Percentiles rank a stretch among this genome's conserved stretches.
Conservation (phyloP, 164 flowering plant genomes). For the Berberis thunbergii region DNA sequence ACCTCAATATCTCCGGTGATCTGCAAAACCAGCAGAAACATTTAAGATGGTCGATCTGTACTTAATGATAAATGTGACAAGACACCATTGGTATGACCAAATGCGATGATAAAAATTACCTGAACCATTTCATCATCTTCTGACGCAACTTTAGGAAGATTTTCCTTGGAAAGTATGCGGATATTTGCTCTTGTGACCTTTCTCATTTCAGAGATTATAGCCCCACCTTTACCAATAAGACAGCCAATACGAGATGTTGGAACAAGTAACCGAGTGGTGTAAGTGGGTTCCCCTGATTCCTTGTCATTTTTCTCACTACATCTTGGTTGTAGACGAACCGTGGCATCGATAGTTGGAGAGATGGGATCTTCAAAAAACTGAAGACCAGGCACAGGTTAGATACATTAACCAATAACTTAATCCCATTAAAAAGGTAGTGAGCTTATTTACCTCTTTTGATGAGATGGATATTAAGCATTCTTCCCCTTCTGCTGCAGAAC, state of each 20-base stretch:
- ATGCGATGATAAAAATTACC: slow-evolving; percentile 28
- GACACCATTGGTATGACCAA: no score
- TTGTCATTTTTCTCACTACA: slow-evolving; percentile 87
- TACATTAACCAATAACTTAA: not conserved
- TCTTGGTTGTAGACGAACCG: slow-evolving; percentile 77
- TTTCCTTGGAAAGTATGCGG: slow-evolving; percentile 81
- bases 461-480: slow-evolving; percentile 74
- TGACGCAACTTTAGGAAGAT: slow-evolving; percentile 80
- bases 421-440: not conserved
- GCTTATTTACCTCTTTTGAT: slow-evolving; percentile 57
- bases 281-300: slow-evolving; percentile 68
- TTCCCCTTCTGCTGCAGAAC: slow-evolving; percentile 64
- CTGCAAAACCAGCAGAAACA: slow-evolving; percentile 16
- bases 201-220: slow-evolving; percentile 85
- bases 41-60: not conserved
- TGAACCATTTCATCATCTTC: slow-evolving; percentile 97
- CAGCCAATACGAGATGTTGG: slow-evolving; percentile 86
- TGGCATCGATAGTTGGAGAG: slow-evolving; percentile 86
- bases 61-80: no score
- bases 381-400: slow-evolving; percentile 2
- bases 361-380: slow-evolving; percentile 73
- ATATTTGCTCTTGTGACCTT: slow-evolving; percentile 79
- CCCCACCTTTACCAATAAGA: slow-evolving; percentile 93
- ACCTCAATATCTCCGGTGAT: slow-evolving; percentile 85
- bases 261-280: slow-evolving; percentile 79